Conservation (phyloP, 768 basidiomycete genomes). For the Lactarius hengduanensis region DNA sequence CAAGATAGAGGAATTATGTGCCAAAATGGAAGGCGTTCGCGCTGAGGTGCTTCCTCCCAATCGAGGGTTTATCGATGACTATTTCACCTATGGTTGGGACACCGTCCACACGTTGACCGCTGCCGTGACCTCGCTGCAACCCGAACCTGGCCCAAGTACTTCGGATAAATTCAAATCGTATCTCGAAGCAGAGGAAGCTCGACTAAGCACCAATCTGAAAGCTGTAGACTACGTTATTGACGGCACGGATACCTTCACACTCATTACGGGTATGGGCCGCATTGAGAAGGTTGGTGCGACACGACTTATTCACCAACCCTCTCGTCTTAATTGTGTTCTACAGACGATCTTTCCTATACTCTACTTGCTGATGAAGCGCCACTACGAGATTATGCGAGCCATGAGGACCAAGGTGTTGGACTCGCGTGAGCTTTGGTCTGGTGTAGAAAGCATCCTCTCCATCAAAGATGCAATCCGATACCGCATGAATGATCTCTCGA, state of each 20-base stretch:
- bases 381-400: constrained; percentile 29
- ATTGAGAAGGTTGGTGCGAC: constrained; percentile 33
- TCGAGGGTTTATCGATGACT: neutral
- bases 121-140: constrained; percentile 1
- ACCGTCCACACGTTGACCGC: constrained; percentile 8
- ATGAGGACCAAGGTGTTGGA: constrained; percentile 14
- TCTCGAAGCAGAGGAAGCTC: constrained; percentile 31
- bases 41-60: constrained; percentile 17
- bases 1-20: constrained; percentile 19
- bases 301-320: too few species aligned
- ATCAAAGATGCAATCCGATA: constrained; percentile 1
- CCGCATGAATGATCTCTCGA: constrained; percentile 15
- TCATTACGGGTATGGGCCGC: constrained; percentile 33
- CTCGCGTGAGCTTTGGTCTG: constrained; percentile 1
- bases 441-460: neutral
- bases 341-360: constrained; percentile 26
- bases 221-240: constrained; percentile 34
- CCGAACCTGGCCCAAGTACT: neutral
- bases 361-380: constrained; percentile 27
- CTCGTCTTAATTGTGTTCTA: neutral
- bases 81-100: neutral
- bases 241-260: constrained; percentile 32
- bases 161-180: constrained; percentile 29
- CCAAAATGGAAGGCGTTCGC: constrained; percentile 23
- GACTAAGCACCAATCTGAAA: constrained; percentile 32